Percentiles rank a stretch among this genome's conserved stretches.
Conservation (phyloP, 2,329 filamentous ascomycete species). For the Aspergillus hortae region DNA sequence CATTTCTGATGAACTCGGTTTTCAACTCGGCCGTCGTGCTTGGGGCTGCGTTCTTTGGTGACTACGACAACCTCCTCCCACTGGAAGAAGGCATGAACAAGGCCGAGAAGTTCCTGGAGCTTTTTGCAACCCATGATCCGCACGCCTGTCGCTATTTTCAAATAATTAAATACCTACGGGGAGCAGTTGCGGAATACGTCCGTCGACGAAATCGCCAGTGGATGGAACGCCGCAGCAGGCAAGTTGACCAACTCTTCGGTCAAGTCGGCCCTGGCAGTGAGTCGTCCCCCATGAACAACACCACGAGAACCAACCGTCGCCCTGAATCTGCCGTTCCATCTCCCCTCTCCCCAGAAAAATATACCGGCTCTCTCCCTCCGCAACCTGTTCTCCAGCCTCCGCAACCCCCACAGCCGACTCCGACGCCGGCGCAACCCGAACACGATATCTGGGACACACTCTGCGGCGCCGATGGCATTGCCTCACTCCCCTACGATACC, state of each 20-base stretch:
- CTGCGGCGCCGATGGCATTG: conserved; percentile 17
- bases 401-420: conserved; percentile 11
- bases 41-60: conserved; percentile 44
- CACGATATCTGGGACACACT: conserved; percentile 29
- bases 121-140: conserved; percentile 35
- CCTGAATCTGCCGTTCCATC: conserved; percentile 16
- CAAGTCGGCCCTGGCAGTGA: conserved; percentile 24
- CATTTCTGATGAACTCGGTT: conserved; percentile 46
- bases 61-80: conserved; percentile 40
- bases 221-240: conserved; percentile 37
- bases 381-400: background rate
- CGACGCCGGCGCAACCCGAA: conserved; percentile 11
- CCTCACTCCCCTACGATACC: conserved; percentile 25
- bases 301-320: conserved; percentile 4
- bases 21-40: conserved; percentile 46
- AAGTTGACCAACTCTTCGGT: conserved; percentile 43
- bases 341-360: conserved; percentile 22
- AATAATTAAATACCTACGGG: conserved; percentile 40
- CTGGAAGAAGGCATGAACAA: conserved; percentile 32
- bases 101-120: conserved; percentile 30
- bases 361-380: conserved; percentile 12
- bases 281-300: conserved; percentile 6
- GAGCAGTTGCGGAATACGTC: conserved; percentile 36
- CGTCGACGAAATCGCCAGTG: conserved; percentile 35
- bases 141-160: conserved; percentile 35